A percentile compares a stretch with the other conserved stretches of the same genome.
phyloP scores from a whole-genome alignment of 495 filamentous ascomycete genomes.

The Penicillium odoratum region DNA sequence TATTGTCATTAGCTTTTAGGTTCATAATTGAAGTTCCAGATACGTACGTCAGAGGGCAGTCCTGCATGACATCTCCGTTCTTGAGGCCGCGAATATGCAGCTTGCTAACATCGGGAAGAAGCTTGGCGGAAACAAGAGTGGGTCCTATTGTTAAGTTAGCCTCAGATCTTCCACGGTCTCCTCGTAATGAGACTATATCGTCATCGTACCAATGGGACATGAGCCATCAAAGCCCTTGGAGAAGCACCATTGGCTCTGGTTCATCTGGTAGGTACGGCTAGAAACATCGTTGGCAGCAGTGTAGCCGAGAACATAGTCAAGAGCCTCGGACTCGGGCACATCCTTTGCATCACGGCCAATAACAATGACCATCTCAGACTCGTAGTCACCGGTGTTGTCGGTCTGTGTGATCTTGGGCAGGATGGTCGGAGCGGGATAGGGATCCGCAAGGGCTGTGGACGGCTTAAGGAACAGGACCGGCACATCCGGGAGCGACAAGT shows the following conservation, averaged over 20 bases:
- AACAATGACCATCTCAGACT: conserved; percentile 77
- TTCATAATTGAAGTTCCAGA: not conserved
- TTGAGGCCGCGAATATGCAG: conserved; percentile 64
- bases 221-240: conserved; percentile 85
- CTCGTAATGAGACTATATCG: not conserved
- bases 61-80: conserved; percentile 70
- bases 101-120: conserved; percentile 62
- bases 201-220: conserved; percentile 63
- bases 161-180: not conserved
- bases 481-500: conserved; percentile 67
- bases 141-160: conserved; percentile 39
- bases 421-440: conserved; percentile 64
- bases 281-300: conserved; percentile 80
- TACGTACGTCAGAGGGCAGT: conserved; percentile 53
- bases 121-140: conserved; percentile 52
- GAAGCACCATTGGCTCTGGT: conserved; percentile 76
- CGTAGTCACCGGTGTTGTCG: conserved; percentile 69
- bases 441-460: conserved; percentile 65
- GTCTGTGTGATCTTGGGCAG: conserved; percentile 59
- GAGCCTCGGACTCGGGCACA: conserved; percentile 65
- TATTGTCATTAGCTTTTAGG: not conserved
- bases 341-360: conserved; percentile 71
- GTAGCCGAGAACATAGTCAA: conserved; percentile 79
- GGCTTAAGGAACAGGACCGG: conserved; percentile 86
- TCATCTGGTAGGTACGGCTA: conserved; percentile 77